phyloP scores from a whole-genome alignment of 23 red algal genomes.

The Agarophyton chilense region DNA sequence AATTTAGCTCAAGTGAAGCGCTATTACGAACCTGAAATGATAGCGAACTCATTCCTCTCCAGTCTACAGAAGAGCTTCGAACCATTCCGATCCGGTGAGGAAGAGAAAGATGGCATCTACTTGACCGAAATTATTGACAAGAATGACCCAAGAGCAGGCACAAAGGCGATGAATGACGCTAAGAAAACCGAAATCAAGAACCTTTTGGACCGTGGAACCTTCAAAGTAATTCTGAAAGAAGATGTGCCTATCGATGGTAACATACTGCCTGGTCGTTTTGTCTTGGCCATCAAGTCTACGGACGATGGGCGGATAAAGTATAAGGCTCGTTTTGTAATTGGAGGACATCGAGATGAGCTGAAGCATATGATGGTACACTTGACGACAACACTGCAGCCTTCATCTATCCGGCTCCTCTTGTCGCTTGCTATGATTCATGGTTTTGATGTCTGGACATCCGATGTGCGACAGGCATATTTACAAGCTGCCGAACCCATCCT shows the following conservation, averaged over 20 bases:
- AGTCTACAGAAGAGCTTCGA: no score
- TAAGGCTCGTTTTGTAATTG: slow-evolving; percentile 22
- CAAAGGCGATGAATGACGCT: not conserved
- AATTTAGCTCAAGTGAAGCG: no score
- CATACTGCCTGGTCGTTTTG: slow-evolving; percentile 41
- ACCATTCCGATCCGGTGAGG: no score
- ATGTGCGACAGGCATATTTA: slow-evolving; percentile 26
- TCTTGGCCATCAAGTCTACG: no score
- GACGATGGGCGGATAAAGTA: slow-evolving; percentile 24
- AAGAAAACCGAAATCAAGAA: not conserved
- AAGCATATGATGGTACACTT: slow-evolving; percentile 20
- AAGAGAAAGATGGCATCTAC: no score
- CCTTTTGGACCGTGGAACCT: slow-evolving; percentile 11
- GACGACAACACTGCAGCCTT: slow-evolving; percentile 4
- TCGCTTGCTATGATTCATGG: not conserved
- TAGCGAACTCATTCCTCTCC: no score
- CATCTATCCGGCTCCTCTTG: not conserved
- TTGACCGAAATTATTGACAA: no score
- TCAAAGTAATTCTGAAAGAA: slow-evolving; percentile 25
- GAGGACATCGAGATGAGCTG: slow-evolving; percentile 28
- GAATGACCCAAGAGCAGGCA: no score
- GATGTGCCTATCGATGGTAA: slow-evolving; percentile 34
- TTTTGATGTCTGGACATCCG: slow-evolving; percentile 11
- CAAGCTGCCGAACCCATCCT: slow-evolving; percentile 3
- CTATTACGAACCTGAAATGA: no score